phyloP scores from a whole-genome alignment of 805 yeast genomes.

The Starmerella stigmatis region DNA sequence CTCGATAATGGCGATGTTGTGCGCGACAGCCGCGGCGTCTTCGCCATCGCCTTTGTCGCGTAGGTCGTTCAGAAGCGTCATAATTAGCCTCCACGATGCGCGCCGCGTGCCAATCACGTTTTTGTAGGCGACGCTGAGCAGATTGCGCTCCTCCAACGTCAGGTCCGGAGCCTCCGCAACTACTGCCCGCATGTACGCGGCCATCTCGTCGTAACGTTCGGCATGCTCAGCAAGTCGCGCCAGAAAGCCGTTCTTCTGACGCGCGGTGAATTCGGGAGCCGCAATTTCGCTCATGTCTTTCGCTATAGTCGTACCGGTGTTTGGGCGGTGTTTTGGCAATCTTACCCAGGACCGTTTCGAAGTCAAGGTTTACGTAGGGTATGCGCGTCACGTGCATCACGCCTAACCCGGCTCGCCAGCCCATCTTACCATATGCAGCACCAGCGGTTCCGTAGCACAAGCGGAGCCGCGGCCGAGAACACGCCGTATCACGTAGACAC shows the following conservation, averaged over 20 bases:
- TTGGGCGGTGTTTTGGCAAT: not conserved
- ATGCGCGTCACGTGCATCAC: not conserved
- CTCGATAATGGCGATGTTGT: constrained; percentile 80
- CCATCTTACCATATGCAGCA: not conserved
- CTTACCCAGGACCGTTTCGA: constrained; percentile 2
- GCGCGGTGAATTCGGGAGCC: constrained; percentile 28
- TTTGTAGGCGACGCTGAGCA: constrained; percentile 93
- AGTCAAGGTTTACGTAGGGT: constrained; percentile 4
- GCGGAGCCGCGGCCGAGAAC: not conserved
- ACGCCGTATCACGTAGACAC: no score
- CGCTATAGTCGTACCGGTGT: no score
- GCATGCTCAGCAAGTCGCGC: constrained; percentile 99
- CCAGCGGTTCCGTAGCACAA: not conserved
- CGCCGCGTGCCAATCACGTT: constrained; percentile 98
- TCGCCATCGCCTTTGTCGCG: constrained; percentile 77
- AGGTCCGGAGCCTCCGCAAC: constrained; percentile 93
- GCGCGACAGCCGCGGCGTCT: constrained; percentile 10
- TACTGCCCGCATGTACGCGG: constrained; percentile 94
- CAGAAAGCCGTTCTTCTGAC: constrained; percentile 91
- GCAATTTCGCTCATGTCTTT: constrained; percentile 2
- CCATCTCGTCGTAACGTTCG: constrained; percentile 99
- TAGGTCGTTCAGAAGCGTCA: constrained; percentile 75
- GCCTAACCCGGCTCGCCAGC: not conserved
- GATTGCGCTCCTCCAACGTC: constrained; percentile 95
- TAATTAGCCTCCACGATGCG: constrained; percentile 98